Percentiles rank a stretch among this genome's conserved stretches.
phyloP scores from a whole-genome alignment of 805 yeast genomes.

The Wickerhamiella parazyma region DNA sequence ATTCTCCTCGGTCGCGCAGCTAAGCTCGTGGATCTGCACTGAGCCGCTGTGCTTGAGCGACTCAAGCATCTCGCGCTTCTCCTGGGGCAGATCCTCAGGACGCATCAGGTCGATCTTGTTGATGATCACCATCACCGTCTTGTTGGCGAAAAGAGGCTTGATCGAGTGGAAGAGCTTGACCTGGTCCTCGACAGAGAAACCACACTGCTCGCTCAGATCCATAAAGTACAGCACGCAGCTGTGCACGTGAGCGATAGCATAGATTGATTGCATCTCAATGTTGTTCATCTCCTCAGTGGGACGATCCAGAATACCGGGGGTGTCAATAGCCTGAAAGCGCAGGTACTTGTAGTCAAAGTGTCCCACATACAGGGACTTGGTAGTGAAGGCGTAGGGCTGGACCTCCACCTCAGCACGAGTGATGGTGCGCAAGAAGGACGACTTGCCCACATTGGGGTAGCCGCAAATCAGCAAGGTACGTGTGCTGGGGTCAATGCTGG shows the following conservation, averaged over 20 bases:
- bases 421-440: constrained; percentile 81
- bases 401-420: constrained; percentile 98
- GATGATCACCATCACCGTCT: constrained; percentile 87
- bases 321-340: constrained; percentile 97
- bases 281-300: constrained; percentile 99
- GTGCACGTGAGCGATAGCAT: constrained; percentile 95
- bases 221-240: constrained; percentile 93
- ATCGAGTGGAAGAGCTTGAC: constrained; percentile 93
- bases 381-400: constrained; percentile 98
- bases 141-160: constrained; percentile 94
- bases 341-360: constrained; percentile 97
- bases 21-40: constrained; percentile 83
- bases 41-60: constrained; percentile 47
- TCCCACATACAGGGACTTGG: constrained; percentile 93
- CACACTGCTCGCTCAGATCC: constrained; percentile 99
- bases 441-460: constrained; percentile 98
- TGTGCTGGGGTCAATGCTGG: constrained; percentile 96
- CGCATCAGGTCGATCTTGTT: constrained; percentile 87
- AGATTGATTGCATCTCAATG: constrained; percentile 98
- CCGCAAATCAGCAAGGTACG: constrained; percentile 96
- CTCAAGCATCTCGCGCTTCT: constrained; percentile 56
- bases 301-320: constrained; percentile 97
- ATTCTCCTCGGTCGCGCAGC: constrained; percentile 88
- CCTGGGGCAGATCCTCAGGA: constrained; percentile 69
- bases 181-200: constrained; percentile 93